A percentile compares a stretch with the other conserved stretches of the same genome.
Evolutionary conservation across 2,329 filamentous ascomycete species (phyloP).

Genomic region (Hypomyces rosellus): DNA sequence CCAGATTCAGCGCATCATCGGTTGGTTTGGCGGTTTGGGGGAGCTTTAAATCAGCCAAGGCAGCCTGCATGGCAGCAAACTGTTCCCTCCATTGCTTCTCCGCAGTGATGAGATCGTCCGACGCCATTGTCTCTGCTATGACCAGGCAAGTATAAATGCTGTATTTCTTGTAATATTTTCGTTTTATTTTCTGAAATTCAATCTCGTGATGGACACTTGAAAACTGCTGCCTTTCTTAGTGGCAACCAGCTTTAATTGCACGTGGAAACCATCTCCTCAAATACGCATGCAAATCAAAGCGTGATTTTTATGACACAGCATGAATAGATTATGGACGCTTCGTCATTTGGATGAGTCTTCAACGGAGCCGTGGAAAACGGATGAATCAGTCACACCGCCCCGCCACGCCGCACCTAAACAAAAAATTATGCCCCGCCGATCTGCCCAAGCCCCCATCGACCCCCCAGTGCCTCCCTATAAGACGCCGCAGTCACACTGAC

Average conservation of each 20-base stretch:
- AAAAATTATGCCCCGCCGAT: background rate
- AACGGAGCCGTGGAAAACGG: too few species aligned
- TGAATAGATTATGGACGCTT: background rate
- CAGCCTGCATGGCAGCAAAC: slow-evolving; percentile 77
- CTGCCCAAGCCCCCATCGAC: slow-evolving; percentile 1
- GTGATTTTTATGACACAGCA: too few species aligned
- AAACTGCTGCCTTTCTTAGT: too few species aligned
- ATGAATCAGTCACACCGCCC: slow-evolving; percentile 10
- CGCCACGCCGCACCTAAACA: background rate
- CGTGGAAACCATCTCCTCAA: too few species aligned
- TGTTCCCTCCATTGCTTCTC: slow-evolving; percentile 75
- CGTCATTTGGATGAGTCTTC: background rate
- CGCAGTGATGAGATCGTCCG: slow-evolving; percentile 31
- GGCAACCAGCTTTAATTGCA: too few species aligned
- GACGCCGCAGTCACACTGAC: slow-evolving; percentile 1
- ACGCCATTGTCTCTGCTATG: slow-evolving; percentile 24
- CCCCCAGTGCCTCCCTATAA: background rate
- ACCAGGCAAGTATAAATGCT: background rate
- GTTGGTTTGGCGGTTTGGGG: slow-evolving; percentile 32
- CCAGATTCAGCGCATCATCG: slow-evolving; percentile 39
- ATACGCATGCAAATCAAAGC: too few species aligned
- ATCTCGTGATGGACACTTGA: too few species aligned
- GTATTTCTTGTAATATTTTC: too few species aligned
- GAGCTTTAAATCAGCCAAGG: slow-evolving; percentile 66
- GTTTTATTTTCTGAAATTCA: too few species aligned